Conservation (phyloP, 225 moss, liverwort and hornwort species). For the Ulota crispa region DNA sequence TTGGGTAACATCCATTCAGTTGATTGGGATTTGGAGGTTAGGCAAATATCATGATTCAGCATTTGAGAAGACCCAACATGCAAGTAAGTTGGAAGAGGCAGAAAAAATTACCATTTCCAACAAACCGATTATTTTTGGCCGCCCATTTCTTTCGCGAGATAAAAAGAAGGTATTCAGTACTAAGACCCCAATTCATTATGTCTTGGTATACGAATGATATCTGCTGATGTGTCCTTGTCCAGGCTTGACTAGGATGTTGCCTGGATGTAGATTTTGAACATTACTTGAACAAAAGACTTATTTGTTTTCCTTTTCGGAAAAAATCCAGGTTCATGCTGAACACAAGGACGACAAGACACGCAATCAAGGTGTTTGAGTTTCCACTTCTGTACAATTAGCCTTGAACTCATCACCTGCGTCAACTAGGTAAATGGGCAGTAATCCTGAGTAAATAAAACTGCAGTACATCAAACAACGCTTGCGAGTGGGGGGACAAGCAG, state of each 20-base stretch:
- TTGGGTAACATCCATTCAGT: conserved; percentile 9
- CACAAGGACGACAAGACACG: conserved; percentile 11
- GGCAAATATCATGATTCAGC: conserved; percentile 24
- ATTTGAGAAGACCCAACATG: conserved; percentile 34
- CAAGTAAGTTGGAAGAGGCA: conserved; percentile 32
- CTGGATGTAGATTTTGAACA: neutral
- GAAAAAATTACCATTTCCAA: conserved; percentile 32
- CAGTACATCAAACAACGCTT: conserved; percentile 18
- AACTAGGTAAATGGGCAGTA: conserved; percentile 19
- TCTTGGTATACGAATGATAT: neutral
- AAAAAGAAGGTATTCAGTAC: conserved; percentile 52
- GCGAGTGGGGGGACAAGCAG: neutral
- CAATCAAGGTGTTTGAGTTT: conserved; percentile 22
- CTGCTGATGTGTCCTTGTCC: neutral
- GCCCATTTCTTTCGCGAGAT: conserved; percentile 64
- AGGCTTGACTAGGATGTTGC: neutral
- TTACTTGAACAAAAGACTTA: neutral
- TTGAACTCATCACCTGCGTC: conserved; percentile 11
- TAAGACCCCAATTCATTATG: neutral
- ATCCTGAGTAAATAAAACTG: conserved; percentile 18
- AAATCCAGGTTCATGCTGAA: conserved; percentile 35
- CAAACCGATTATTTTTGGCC: conserved; percentile 43
- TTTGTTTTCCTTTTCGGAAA: neutral
- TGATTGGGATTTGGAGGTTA: conserved; percentile 21
- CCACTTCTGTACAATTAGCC: conserved; percentile 16